These are phyloP conservation scores for Aspergillus fumigatus DNA, from an alignment of 2,329 filamentous ascomycete species.

Conservation along the genomic window DNA sequence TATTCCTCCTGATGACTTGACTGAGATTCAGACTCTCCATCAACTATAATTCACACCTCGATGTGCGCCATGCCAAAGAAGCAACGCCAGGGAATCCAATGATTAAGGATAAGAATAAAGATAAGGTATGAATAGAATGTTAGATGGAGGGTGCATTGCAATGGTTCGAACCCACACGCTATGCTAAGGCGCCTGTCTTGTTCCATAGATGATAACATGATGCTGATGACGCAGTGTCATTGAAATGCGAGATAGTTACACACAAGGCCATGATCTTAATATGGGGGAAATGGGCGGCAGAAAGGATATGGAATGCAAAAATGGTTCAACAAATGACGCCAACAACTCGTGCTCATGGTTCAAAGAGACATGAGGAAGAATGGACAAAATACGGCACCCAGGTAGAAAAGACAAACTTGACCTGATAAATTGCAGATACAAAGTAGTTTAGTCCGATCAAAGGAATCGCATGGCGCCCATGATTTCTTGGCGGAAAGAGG, in stretches of 20 bases:
- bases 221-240: slow-evolving; percentile 4
- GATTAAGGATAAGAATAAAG: background rate
- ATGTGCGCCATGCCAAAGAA: background rate
- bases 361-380: background rate
- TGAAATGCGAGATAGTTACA: slow-evolving; percentile 8
- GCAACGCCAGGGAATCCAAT: background rate
- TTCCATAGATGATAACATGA: slow-evolving; percentile 3
- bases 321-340: background rate
- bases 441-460: background rate
- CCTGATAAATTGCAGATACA: background rate
- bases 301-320: background rate
- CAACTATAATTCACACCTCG: no score
- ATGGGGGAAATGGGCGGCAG: no score
- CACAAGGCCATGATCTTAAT: background rate
- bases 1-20: no score
- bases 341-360: background rate
- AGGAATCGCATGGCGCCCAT: background rate
- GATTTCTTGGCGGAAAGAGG: background rate
- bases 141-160: background rate
- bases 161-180: slow-evolving; percentile 6
- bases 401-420: background rate
- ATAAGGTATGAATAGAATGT: background rate
- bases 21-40: no score
- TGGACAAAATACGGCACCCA: background rate
- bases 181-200: slow-evolving; percentile 10